A percentile compares a stretch with the other conserved stretches of the same genome.
These are phyloP conservation scores for Curvularia lunata DNA, from an alignment of 2,329 filamentous ascomycete genomes.

Conservation along the genomic window DNA sequence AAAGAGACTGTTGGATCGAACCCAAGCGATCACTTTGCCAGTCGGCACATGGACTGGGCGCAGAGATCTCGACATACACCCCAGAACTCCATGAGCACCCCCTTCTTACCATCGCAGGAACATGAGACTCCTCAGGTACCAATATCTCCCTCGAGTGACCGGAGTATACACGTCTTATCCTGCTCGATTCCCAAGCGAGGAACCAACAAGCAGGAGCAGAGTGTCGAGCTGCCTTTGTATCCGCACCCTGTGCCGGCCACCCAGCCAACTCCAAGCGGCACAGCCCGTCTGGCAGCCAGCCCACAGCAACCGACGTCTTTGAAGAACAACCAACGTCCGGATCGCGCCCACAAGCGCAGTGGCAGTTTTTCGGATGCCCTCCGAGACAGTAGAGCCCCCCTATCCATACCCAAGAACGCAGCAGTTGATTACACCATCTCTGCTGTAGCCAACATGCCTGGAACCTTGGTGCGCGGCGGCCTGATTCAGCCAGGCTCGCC, in stretches of 20 bases:
- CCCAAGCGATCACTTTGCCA: constrained; percentile 49
- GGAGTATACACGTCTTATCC: constrained; percentile 64
- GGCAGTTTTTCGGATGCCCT: constrained; percentile 87
- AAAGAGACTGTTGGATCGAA: constrained; percentile 47
- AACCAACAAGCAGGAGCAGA: constrained; percentile 42
- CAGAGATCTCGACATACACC: constrained; percentile 45
- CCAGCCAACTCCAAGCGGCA: constrained; percentile 38
- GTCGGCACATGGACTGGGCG: constrained; percentile 49
- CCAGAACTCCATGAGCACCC: constrained; percentile 46
- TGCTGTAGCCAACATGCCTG: constrained; percentile 72
- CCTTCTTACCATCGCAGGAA: constrained; percentile 43
- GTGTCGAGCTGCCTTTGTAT: constrained; percentile 49
- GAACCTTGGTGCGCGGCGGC: constrained; percentile 86
- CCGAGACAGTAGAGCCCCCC: constrained; percentile 67
- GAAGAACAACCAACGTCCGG: constrained; percentile 36
- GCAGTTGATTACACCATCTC: constrained; percentile 54
- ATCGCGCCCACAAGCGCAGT: constrained; percentile 74
- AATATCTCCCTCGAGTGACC: constrained; percentile 54
- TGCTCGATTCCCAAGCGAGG: constrained; percentile 63
- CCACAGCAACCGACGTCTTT: constrained; percentile 36
- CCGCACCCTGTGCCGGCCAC: constrained; percentile 48
- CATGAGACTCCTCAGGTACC: constrained; percentile 45
- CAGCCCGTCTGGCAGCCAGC: constrained; percentile 38
- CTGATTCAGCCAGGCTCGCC: constrained; percentile 82
- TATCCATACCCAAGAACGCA: constrained; percentile 56